Evolutionary conservation across 306 rosid genomes (phyloP), one percentile per base, ranked within the genome.

Genomic region (Pterocarpus santalinus): DNA sequence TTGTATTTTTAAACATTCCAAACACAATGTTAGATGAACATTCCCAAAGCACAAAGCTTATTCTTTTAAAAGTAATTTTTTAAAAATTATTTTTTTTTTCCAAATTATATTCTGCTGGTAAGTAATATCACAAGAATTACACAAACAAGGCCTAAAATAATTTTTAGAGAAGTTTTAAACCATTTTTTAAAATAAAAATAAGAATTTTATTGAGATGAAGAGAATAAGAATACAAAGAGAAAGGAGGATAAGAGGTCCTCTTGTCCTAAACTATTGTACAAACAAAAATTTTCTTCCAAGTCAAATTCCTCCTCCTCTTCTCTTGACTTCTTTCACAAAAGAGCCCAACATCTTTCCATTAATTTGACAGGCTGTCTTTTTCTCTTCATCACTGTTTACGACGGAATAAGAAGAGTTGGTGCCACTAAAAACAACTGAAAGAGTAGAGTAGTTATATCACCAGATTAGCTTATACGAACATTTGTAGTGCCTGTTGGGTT

Each of bases 401-500:
- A 14, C 17, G 7, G 5, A 60, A n/a, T 60, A 28, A 60, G 38
- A 30, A 8, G 65, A 13, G 46, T 64, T 34, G 69, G 34, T 34
- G 69, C 28, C 69, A 64, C 32, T 64, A 6, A 34, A 64, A 64
- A 38, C 44, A 33, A 36, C 49, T 36, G 47, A 65, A 65, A 38
- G 38, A 38, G 47, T 34, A 64, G 16, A 35, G 2, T 36, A 65
- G 33, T 65, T 62, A 62, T 28, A 34, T 62, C 9, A 14, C 41
- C 66, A 30, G 12, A 2, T 65, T 51, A 65, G 67, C 38, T 47
- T 77, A 14, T 16, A 4, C 53, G 13, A 35, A 38, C 65, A 13
- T 53, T 53, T 3, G 72, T 58, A 55, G 62, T 30, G 14, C 61
- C 52, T 53, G 62, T 53, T 63, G 69, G 57, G 58, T 15, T 35